Conservation (phyloP, 352 stramenopile genomes). For the Phytophthora cryptogea region DNA sequence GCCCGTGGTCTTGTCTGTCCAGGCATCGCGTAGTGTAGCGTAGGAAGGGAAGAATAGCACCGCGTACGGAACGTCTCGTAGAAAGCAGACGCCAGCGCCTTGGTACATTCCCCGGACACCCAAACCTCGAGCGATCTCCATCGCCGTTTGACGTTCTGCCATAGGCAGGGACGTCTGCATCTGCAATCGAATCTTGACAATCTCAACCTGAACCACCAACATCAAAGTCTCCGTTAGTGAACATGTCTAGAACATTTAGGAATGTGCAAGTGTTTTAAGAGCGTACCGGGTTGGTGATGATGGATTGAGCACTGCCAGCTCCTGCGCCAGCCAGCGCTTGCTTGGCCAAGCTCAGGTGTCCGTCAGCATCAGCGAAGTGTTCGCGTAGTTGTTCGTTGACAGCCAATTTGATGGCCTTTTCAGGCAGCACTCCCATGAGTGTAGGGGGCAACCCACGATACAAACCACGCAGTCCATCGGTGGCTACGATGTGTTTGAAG, state of each 20-base stretch:
- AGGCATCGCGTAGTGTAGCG: slow-evolving; percentile 58
- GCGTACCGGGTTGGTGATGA: slow-evolving; percentile 87
- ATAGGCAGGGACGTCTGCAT: slow-evolving; percentile 77
- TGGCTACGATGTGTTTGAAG: slow-evolving; percentile 72
- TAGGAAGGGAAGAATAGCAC: slow-evolving; percentile 94
- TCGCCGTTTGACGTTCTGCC: slow-evolving; percentile 58
- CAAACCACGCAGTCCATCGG: slow-evolving; percentile 67
- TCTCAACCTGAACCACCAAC: slow-evolving; percentile 66
- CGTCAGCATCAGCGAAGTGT: slow-evolving; percentile 61
- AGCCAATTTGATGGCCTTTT: slow-evolving; percentile 92
- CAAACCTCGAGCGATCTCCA: slow-evolving; percentile 69
- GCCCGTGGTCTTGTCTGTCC: slow-evolving; percentile 50
- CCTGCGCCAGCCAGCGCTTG: slow-evolving; percentile 73
- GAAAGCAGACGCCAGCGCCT: slow-evolving; percentile 81
- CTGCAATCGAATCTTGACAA: slow-evolving; percentile 92
- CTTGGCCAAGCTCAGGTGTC: slow-evolving; percentile 58
- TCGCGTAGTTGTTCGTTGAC: slow-evolving; percentile 92
- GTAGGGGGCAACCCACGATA: slow-evolving; percentile 83
- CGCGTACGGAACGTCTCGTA: slow-evolving; percentile 93
- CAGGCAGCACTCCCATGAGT: slow-evolving; percentile 82
- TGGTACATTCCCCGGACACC: slow-evolving; percentile 88
- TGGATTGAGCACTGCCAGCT: slow-evolving; percentile 79
- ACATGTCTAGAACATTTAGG: slow-evolving; percentile 8
- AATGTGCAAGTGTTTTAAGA: not conserved
- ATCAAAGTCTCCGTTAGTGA: slow-evolving; percentile 19